Percentiles rank a stretch among this genome's conserved stretches.
Conservation (phyloP, 345 rosid species). For the Eucalyptus marginata region DNA sequence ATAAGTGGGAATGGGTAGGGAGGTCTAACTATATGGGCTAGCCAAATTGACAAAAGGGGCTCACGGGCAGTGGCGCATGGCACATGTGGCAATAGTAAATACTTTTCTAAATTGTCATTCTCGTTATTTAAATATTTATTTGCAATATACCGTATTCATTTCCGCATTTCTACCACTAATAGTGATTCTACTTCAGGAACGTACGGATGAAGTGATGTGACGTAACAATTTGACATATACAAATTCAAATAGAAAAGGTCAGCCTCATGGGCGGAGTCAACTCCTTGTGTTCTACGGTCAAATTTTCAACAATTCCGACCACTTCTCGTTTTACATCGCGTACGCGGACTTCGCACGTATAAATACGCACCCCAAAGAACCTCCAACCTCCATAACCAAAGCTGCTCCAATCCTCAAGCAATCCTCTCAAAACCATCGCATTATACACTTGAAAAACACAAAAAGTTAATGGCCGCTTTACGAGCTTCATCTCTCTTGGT, state of each 20-base stretch:
- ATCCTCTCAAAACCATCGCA: background rate
- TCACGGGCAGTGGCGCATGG: background rate
- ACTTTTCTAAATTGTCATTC: background rate
- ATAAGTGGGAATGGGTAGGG: background rate
- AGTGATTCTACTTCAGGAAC: background rate
- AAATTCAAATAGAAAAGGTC: background rate
- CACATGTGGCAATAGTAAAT: background rate
- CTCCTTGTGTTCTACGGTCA: background rate
- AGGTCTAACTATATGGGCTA: background rate
- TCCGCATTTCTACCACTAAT: too few relatives aligned
- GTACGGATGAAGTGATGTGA: background rate
- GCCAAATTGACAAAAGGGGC: background rate
- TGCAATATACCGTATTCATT: background rate
- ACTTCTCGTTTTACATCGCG: background rate
- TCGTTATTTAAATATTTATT: background rate
- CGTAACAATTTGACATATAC: background rate
- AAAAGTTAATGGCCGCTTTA: background rate
- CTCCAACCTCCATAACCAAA: background rate
- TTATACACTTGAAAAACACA: background rate
- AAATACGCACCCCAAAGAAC: background rate
- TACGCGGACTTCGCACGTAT: background rate
- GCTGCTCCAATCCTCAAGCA: background rate
- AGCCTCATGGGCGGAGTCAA: background rate
- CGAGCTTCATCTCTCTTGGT: background rate
- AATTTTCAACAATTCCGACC: background rate